Percentiles rank a stretch among this genome's conserved stretches.
Conservation (phyloP, 2,329 filamentous ascomycete genomes). For the Diaporthe sp. region DNA sequence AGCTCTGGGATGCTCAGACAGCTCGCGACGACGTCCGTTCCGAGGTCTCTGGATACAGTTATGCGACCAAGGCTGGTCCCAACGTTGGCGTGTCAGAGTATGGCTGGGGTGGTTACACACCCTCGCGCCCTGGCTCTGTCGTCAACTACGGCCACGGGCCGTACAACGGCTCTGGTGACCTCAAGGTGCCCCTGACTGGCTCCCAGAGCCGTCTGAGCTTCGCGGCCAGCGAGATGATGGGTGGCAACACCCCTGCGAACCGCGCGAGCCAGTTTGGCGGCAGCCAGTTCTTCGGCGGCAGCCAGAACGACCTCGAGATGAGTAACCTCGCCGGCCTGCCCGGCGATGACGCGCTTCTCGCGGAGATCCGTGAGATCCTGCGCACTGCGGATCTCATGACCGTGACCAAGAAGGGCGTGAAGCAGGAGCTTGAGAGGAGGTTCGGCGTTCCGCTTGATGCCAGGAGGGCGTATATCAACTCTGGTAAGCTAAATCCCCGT, state of each 20-base stretch:
- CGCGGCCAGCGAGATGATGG: conserved; percentile 76
- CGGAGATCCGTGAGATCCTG: conserved; percentile 95
- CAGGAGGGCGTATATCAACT: conserved; percentile 94
- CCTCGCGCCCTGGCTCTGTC: conserved; percentile 68
- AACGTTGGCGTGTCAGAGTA: conserved; percentile 75
- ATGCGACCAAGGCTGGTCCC: conserved; percentile 80
- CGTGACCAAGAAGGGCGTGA: conserved; percentile 98
- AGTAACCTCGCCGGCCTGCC: conserved; percentile 81
- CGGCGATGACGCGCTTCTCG: conserved; percentile 87
- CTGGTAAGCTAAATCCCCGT: conserved; percentile 70
- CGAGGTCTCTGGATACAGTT: conserved; percentile 93
- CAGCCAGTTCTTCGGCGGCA: conserved; percentile 67
- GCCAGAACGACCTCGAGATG: conserved; percentile 80
- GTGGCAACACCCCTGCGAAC: conserved; percentile 53
- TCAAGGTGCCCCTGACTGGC: conserved; percentile 57
- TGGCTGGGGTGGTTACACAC: conserved; percentile 68
- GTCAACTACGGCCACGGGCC: conserved; percentile 59
- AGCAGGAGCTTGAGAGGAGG: conserved; percentile 89
- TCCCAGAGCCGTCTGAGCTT: conserved; percentile 81
- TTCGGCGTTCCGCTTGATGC: conserved; percentile 89
- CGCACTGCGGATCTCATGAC: conserved; percentile 95
- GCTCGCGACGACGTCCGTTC: conserved; percentile 85
- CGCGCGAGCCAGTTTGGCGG: conserved; percentile 73
- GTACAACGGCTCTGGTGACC: conserved; percentile 62
- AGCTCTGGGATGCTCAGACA: conserved; percentile 95